Conservation (phyloP, 768 basidiomycete genomes). For the Naganishia onofrii region DNA sequence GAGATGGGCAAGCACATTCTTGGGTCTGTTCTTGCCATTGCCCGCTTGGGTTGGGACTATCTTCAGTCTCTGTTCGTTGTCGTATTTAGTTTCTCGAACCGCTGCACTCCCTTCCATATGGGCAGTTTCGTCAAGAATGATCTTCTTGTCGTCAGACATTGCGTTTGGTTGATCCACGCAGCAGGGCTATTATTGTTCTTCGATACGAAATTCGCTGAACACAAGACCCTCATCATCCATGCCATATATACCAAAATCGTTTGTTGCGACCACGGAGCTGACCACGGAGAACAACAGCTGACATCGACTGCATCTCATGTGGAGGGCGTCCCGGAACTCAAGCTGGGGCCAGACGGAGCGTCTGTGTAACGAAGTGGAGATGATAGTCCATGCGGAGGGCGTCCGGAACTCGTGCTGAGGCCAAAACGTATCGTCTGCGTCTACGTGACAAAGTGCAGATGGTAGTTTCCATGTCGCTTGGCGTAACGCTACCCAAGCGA, state of each 20-base stretch:
- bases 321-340: background rate
- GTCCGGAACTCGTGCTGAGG: background rate
- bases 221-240: background rate
- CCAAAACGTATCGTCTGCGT: background rate
- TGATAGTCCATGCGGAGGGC: background rate
- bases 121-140: constrained; percentile 7
- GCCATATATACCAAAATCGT: background rate
- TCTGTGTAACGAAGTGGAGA: background rate
- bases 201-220: background rate
- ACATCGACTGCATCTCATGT: background rate
- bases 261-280: background rate
- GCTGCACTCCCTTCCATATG: constrained; percentile 7
- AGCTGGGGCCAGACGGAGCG: background rate
- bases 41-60: background rate
- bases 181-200: no score
- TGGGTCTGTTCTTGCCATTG: background rate
- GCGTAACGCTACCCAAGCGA: background rate
- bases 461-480: background rate
- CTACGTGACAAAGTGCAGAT: background rate
- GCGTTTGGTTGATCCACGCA: background rate
- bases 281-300: background rate
- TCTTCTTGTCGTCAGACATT: constrained; percentile 18
- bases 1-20: constrained; percentile 38
- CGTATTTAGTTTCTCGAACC: background rate
- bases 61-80: background rate